Base-by-base conservation (phyloP, 768 basidiomycete species). In the Glaciozyma martinii region DNA sequence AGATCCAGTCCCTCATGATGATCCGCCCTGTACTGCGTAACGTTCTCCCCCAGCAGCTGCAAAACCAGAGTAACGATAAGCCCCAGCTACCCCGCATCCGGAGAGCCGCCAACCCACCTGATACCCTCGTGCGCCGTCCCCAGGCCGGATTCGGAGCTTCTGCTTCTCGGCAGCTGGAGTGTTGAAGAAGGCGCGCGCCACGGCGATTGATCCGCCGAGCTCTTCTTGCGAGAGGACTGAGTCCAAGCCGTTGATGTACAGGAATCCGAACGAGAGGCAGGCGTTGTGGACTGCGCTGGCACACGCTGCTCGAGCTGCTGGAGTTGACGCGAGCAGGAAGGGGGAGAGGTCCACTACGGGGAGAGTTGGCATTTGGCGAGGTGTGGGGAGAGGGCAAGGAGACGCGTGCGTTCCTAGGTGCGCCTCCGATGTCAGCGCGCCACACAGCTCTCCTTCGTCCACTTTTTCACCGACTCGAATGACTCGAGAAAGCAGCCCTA, bases 41-140 rank as follows among this genome's bases (percentile, higher is more conserved):
- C 42, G 44, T 47, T 53, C 15, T 59, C 47, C 25, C 58, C 53
- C 27, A 60, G 40, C 42, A 42, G 29, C 27, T 53, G 52, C 12
- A 53, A 5, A 37, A n/a, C n/a, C n/a, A n/a, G 16, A 40, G 32
- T 4, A 3, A 47, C 57, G 29, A 46, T 63, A n/a, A 29, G 37
- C 33, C 44, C 43, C 21, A 33, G 30, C 19, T 1, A 40, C 37
- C 16, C 18, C 3, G 43, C 54, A 12, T 25, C 7, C 32, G 7
- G 13, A 62, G 25, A 16, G 32, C 18, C 21, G 32, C 16, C n/a
- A n/a, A 40, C 40, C 92, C 89, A 6, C 85, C 54, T 85, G 84
- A 73, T 91, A 94, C 10, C 90, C 91, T 81, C 91, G 76, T 2
- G 87, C 88, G 66, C 80, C 74, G 75, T 93, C 91, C 72, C 87